Base-by-base conservation (phyloP, 2,329 filamentous ascomycete genomes). In the Paecilomyces sp. region DNA sequence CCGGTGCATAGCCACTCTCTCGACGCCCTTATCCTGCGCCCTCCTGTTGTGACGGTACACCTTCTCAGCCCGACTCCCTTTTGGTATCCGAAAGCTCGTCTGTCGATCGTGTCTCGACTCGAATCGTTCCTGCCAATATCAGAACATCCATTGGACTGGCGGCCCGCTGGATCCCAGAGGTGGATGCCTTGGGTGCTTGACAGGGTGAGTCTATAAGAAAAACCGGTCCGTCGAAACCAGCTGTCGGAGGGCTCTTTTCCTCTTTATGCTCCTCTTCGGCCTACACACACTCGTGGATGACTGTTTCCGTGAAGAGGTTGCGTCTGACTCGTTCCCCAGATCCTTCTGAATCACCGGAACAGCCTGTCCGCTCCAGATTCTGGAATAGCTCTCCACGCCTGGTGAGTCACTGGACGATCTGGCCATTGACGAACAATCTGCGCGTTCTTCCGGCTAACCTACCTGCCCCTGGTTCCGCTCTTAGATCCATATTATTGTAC, bases 301-400 rank as follows among this genome's bases (percentile, higher is more conserved):
- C 51, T 53, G 51, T 25, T 28, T 28, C 55, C 22, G 34, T 34
- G 55, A 57, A 24, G 36, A 41, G 24, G 36, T 51, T 41, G 56
- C 24, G 60, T 58, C 56, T 65, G 64, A 64, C 63, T 67, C 66
- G 54, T 63, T 47, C 58, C 55, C 61, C 60, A 64, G 60, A 63
- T 61, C 62, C 61, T 55, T 53, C 41, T 60, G 60, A 63, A 66
- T 65, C 59, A 62, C 60, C 60, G 57, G 57, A 47, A 63, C 47
- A 33, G 18, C 24, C 56, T 55, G 57, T 54, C 52, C 34, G 52
- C 30, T 57, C 36, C 55, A 22, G 33, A 56, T 56, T 56, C 33
- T 34, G 36, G 41, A 41, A 34, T 36, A 28, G 41, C 18, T 34
- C 24, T 57, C 22, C 47, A 12, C 13, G 24, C 41, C 28, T 30